Base-by-base conservation (phyloP, 2,329 filamentous ascomycete species). In the Colletotrichum phormii region DNA sequence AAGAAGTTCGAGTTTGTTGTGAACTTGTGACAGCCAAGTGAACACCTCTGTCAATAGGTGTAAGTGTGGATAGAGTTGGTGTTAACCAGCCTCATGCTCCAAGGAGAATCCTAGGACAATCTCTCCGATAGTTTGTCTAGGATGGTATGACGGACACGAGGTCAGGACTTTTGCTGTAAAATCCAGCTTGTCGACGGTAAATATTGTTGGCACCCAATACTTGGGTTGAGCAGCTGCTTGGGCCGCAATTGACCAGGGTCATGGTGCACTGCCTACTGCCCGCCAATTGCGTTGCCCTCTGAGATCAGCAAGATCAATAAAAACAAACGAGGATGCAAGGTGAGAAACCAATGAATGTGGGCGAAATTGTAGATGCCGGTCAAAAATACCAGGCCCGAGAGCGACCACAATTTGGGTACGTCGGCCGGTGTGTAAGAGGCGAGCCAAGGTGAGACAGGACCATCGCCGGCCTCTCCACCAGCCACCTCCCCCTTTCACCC, bases 241-340 rank as follows among this genome's bases (percentile, higher is more conserved):
- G 71, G 71, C 71, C 49, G 71, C 67, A 57, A 72, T 42, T 11
- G 29, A 61, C 71, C 60, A 61, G 71, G 71, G 71, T 51, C 6
- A 18, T 12, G 60, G 60, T 60, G 59, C 66, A 64, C 59, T 26
- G 70, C 66, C 68, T 54, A 29, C 68, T 37, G 49, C 15, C 22
- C 46, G 33, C 37, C 29, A 53, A 65, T 58, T 71, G 70, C 66
- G 60, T 71, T 57, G 60, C 74, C 72, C 78, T 75, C 37, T 75
- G 77, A 77, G 76, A 78, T 77, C 77, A 76, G 73, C 72, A 73
- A 72, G 62, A 58, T 71, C 64, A 74, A 76, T 73, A 73, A 75
- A 75, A 77, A 74, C 64, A 75, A 75, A 57, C 46, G 26, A 65
- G 71, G 60, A 42, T 57, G 31, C 31, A 12, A 65, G 60, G 71